Base-by-base conservation (phyloP, 352 stramenopile species). In the Phytophthora pini region DNA sequence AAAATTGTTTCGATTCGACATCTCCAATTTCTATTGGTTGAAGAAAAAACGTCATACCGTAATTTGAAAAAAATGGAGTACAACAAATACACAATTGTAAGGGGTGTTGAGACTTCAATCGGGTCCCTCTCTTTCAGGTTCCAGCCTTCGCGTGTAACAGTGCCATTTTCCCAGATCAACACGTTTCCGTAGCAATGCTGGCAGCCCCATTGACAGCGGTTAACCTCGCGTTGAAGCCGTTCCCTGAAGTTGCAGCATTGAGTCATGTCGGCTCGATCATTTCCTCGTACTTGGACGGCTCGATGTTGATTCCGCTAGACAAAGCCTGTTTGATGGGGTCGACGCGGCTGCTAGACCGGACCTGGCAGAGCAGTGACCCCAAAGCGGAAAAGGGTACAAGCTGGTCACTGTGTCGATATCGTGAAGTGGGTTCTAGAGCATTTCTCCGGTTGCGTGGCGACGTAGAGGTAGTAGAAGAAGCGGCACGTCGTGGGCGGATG, bases 391-490 rank as follows among this genome's bases (percentile, higher is more conserved):
- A 27, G 40, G 17, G n/a, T 11, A 24, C 43, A 8, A 46, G 13
- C n/a, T 70, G 56, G 62, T 70, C 56, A 3, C 15, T 57, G 9
- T 66, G 49, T 24, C 26, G 34, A 17, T 51, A 17, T 66, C 13
- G 38, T 61, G 0, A 7, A 34, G 4, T 70, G 56, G 62, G 5
- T 70, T 27, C 11, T 70, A 4, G 20, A 43, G 0, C 55, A 66
- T 40, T 70, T 66, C 41, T 44, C 38, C n/a, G 27, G 20, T 1
- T 70, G 62, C n/a, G n/a, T n/a, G n/a, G n/a, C n/a, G n/a, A n/a
- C n/a, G n/a, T n/a, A n/a, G 43, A 66, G n/a, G 62, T 70, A 4
- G 56, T 66, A 49, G 55, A 70, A 43, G 34, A 60, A 51, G 56
- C 56, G 8, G 62, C 62, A 7, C 24, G 48, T 8, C 31, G n/a